Base-by-base conservation (phyloP, 2,329 filamentous ascomycete species). In the Escovopsis sp. region DNA sequence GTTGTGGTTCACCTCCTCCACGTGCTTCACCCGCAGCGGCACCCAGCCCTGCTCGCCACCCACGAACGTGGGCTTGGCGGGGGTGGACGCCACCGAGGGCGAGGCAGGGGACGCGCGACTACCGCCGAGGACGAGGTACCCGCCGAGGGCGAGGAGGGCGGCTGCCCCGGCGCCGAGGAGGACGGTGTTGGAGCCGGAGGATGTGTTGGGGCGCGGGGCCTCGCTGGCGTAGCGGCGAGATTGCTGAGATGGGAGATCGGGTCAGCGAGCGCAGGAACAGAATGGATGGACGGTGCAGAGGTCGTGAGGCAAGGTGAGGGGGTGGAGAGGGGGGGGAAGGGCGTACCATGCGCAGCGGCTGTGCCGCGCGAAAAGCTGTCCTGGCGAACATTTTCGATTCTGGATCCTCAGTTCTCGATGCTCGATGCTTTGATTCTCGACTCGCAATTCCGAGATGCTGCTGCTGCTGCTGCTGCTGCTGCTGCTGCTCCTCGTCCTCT, bases 31-130 rank as follows among this genome's bases (percentile, higher is more conserved):
- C 62, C 81, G 77, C 47, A 96, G 70, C 42, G 76, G 76, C 43
- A 94, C 58, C 62, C 86, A 96, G 46, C 85, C 87, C 61, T 94
- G 86, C 42, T 93, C 84, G 45, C 84, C 85, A 45, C 88, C 87
- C 25, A 71, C 81, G 57, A 96, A 68, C 31, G 71, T 62, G 17
- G 67, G 57, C 55, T 62, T 61, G 52, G 64, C 5, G 19, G 19
- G 19, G 5, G 19, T 5, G 5, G 19, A 21, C 19, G 19, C 5
- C 19, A 9, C 5, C 19, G 19, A 21, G 5, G 19, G 9, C 19
- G 19, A 21, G 19, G 19, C 19, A 9, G 19, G 19, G 9, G 19
- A 9, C 5, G 19, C 9, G 19, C 5, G 19, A 9, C 70, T 70
- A 45, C 69, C 65, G 36, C 64, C 70, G 12, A 68, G 56, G 37